A percentile compares a stretch with the other conserved stretches of the same genome.
These are phyloP conservation scores for Trichosporon faecale DNA, from an alignment of 1,284 basidiomycete species.

Conservation along the genomic window DNA sequence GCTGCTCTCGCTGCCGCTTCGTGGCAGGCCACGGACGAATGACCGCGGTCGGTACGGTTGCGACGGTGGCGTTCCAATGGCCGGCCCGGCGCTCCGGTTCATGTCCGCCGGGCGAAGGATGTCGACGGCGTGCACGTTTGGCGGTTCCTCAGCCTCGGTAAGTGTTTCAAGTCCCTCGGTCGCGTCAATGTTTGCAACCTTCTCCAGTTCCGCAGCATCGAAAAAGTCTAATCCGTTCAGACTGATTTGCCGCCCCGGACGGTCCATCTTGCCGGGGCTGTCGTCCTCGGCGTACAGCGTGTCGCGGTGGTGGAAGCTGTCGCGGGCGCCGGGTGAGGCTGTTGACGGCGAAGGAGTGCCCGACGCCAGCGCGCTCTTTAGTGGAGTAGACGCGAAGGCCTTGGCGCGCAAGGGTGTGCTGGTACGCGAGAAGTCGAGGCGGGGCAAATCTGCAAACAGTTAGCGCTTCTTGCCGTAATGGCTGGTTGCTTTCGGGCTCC, in stretches of 20 bases:
- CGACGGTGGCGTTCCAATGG: not conserved
- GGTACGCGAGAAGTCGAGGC: constrained; percentile 17
- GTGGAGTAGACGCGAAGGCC: constrained; percentile 14
- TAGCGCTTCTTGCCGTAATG: no score
- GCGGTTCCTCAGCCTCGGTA: not conserved
- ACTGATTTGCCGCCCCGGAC: constrained; percentile 18
- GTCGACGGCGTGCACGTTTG: not conserved
- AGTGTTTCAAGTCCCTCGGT: constrained; percentile 3
- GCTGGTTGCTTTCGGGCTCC: not conserved
- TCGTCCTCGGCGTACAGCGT: not conserved
- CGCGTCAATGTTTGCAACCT: constrained; percentile 6
- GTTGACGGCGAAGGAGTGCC: not conserved
- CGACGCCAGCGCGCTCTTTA: not conserved
- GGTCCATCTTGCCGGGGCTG: not conserved
- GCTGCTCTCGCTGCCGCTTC: constrained; percentile 6
- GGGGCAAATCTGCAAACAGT: constrained; percentile 9
- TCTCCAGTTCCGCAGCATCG: not conserved
- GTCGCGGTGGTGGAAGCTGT: not conserved
- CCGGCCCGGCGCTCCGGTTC: not conserved
- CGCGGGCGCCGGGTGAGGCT: not conserved
- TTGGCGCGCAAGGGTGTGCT: constrained; percentile 17
- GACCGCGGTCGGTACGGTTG: not conserved
- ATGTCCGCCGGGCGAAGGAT: not conserved
- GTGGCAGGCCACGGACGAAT: not conserved
- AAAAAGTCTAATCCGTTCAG: constrained; percentile 15